Percentiles rank a stretch among this genome's conserved stretches.
phyloP scores from a whole-genome alignment of 805 yeast species.

The Komagataella pseudopastoris region DNA sequence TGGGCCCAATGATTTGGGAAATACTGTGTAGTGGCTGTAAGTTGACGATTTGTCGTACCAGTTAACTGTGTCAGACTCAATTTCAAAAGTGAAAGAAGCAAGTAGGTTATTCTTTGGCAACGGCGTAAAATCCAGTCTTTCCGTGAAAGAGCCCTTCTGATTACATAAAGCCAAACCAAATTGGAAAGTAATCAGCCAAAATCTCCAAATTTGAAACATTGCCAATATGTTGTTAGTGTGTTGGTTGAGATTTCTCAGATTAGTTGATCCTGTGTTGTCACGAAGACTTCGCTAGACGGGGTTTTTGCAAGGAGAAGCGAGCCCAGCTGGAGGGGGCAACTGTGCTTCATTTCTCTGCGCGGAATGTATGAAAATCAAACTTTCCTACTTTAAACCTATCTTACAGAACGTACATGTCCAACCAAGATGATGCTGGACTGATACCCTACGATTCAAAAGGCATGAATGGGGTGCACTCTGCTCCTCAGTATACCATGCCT shows the following conservation, averaged over 20 bases:
- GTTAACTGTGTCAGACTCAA: conserved; percentile 32
- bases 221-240: not conserved
- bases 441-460: conserved; percentile 2
- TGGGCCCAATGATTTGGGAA: conserved; percentile 77
- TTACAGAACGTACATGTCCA: not conserved
- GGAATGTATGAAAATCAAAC: not conserved
- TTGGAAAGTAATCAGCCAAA: not conserved
- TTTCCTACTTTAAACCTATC: not conserved
- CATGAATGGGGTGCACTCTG: conserved; percentile 1
- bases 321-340: too few species aligned
- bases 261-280: not conserved
- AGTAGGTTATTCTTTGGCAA: conserved; percentile 59
- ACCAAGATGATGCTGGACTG: not conserved
- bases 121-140: conserved; percentile 50
- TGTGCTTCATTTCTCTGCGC: not conserved
- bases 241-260: not conserved
- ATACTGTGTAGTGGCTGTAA: conserved; percentile 43
- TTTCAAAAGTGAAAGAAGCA: conserved; percentile 57
- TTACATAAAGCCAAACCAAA: not conserved
- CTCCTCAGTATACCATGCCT: conserved; percentile 7
- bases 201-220: not conserved
- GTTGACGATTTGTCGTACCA: conserved; percentile 9
- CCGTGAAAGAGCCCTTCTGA: conserved; percentile 17
- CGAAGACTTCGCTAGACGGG: not conserved
- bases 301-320: not conserved